Evolutionary conservation across 495 filamentous ascomycete species (phyloP), one percentile per base, ranked within the genome.

Genomic region (Amphirosellinia nigrospora): DNA sequence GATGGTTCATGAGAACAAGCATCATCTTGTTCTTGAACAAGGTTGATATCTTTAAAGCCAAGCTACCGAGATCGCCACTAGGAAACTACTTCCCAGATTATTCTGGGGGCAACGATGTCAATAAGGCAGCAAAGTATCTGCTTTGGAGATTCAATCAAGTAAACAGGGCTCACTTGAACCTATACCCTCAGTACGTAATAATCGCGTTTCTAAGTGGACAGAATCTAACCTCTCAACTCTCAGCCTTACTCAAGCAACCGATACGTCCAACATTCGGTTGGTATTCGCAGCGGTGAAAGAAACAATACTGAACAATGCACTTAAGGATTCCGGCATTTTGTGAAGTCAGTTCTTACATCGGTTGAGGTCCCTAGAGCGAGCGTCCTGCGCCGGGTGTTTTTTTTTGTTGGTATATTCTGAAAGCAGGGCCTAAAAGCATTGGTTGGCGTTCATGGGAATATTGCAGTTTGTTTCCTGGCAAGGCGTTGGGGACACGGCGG

Each of bases 1-100:
- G 96, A 74, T 99, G 96, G 96, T 99, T 99, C 81, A 94, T 98
- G 90, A 87, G 96, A 69, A 98, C 96, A 30, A 97, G 94, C 80
- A 99, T 99, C 79, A 98, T 98, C 78, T 86, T 99, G 32, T 98
- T 98, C 84, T 85, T 99, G 61, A 98, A 98, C 83, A 99, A 99
- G 81, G 96, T 99, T 65, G 96, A 98, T 85, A 88, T 98, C 69
- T 99, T 99, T 88, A 94, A 94, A 75, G 88, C 91, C 75, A 99
- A 98, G 79, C 89, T 99, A 52, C 91, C 90, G 45, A 88, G 94
- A 70, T 96, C 93, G 50, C 94, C 96, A 0, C 81, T 99, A 59
- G 91, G 89, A 70, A 96, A 93, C 77, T 98, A 97, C 79, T 99
- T 99, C 78, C 96, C 96, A 0, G 96, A 99, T 80, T 99, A 99